phyloP scores from a whole-genome alignment of 1,139 yeast genomes.

The Debaryomyces robertsiae region DNA sequence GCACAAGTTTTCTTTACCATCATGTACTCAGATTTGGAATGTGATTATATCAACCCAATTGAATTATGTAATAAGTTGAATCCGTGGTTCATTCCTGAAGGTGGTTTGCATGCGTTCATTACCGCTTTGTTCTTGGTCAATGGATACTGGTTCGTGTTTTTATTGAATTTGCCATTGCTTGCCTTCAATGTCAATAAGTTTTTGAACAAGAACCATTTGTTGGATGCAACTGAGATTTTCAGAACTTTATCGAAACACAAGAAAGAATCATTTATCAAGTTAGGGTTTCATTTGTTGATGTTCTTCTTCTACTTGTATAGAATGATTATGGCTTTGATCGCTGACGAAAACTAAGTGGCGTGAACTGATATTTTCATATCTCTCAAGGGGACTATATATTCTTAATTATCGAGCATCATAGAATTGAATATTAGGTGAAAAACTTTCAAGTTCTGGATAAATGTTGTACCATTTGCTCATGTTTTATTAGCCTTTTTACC shows the following conservation, averaged over 20 bases:
- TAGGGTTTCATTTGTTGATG: constrained; percentile 88
- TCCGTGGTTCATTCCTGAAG: constrained; percentile 90
- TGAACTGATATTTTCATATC: constrained; percentile 1
- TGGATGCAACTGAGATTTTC: constrained; percentile 98
- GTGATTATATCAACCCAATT: constrained; percentile 95
- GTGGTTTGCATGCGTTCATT: constrained; percentile 75
- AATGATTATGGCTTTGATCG: constrained; percentile 93
- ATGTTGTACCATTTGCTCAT: constrained; percentile 1
- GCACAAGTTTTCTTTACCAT: constrained; percentile 91
- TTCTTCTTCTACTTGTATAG: constrained; percentile 95
- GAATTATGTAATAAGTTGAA: constrained; percentile 93
- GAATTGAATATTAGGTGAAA: constrained; percentile 4
- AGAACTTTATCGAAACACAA: constrained; percentile 92
- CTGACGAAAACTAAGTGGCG: constrained; percentile 46
- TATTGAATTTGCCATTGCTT: constrained; percentile 81
- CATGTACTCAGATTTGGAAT: constrained; percentile 90
- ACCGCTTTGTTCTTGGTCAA: constrained; percentile 74
- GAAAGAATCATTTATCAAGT: constrained; percentile 85
- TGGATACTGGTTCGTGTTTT: constrained; percentile 92
- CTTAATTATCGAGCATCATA: constrained; percentile 8
- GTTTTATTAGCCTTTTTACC: constrained; percentile 4
- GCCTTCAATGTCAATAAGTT: constrained; percentile 80
- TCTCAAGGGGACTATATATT: neutral
- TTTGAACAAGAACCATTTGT: constrained; percentile 74
- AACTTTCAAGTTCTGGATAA: constrained; percentile 8